Evolutionary conservation across 2,329 filamentous ascomycete species (phyloP).

Genomic region (Sporothrix globosa): DNA sequence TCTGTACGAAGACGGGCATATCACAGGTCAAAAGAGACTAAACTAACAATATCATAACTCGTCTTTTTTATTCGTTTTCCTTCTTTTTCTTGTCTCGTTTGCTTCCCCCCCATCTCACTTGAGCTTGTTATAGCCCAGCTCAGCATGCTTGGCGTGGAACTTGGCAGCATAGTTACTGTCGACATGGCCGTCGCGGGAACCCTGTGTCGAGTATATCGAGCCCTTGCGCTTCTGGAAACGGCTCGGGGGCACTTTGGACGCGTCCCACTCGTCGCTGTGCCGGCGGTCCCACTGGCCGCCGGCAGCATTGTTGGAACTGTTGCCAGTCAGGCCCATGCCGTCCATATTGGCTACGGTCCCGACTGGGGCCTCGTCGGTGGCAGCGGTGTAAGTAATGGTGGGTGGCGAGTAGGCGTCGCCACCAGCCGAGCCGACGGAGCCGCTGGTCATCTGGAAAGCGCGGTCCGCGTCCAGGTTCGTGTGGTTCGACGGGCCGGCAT

Average conservation of each 20-base stretch:
- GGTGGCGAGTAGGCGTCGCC: conserved; percentile 26
- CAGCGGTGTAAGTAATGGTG: conserved; percentile 23
- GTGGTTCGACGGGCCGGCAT: not conserved
- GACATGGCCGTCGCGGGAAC: conserved; percentile 66
- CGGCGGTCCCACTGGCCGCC: conserved; percentile 28
- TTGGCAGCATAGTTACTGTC: conserved; percentile 61
- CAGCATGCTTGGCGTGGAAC: conserved; percentile 63
- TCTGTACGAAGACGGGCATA: not conserved
- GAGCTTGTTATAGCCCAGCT: conserved; percentile 52
- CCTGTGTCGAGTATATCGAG: conserved; percentile 68
- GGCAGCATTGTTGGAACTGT: not conserved
- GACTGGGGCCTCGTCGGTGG: conserved; percentile 4
- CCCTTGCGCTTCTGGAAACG: conserved; percentile 72
- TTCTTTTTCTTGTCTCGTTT: not conserved
- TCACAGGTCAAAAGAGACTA: not conserved
- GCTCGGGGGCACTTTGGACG: conserved; percentile 67
- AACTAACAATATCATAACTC: not conserved
- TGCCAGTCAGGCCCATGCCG: not conserved
- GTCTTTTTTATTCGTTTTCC: not conserved
- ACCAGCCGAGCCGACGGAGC: not conserved
- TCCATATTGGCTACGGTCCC: not conserved
- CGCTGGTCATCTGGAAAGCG: conserved; percentile 7
- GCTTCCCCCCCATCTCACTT: conserved; percentile 28
- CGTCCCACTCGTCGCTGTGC: conserved; percentile 46
- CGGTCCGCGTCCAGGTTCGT: not conserved